Percentiles rank a stretch among this genome's conserved stretches.
Evolutionary conservation across 805 yeast species (phyloP).

Genomic region (Ogataea ganodermae): DNA sequence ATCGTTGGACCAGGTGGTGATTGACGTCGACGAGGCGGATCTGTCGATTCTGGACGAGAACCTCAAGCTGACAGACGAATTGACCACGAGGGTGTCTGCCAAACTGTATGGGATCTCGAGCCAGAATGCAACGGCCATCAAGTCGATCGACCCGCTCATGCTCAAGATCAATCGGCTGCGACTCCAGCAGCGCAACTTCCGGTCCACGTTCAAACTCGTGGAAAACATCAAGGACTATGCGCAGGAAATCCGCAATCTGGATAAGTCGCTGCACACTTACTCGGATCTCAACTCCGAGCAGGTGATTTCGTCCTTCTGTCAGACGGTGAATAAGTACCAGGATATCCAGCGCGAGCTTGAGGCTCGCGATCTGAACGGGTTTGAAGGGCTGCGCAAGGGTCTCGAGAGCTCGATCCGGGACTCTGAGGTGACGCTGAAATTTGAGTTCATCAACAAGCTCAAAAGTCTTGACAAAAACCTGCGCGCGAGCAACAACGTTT

Average conservation of each 20-base stretch:
- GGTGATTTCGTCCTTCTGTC: constrained; percentile 47
- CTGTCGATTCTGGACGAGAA: constrained; percentile 80
- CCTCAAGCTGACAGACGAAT: constrained; percentile 54
- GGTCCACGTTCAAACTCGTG: constrained; percentile 50
- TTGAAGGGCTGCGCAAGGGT: constrained; percentile 67
- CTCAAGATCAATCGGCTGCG: constrained; percentile 59
- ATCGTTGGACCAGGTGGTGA: constrained; percentile 10
- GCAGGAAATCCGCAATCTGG: constrained; percentile 30
- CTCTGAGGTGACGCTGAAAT: constrained; percentile 56
- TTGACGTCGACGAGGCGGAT: constrained; percentile 79
- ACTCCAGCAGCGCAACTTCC: constrained; percentile 56
- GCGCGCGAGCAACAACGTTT: constrained; percentile 36
- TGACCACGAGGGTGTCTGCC: constrained; percentile 55
- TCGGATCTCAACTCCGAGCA: constrained; percentile 32
- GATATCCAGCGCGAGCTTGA: constrained; percentile 17
- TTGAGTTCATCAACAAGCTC: constrained; percentile 49
- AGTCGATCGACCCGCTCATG: constrained; percentile 70
- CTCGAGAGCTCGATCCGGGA: constrained; percentile 55
- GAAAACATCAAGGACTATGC: constrained; percentile 53
- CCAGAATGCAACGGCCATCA: constrained; percentile 57
- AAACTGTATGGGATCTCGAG: constrained; percentile 56
- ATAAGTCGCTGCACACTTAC: constrained; percentile 36
- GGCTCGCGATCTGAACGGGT: constrained; percentile 43
- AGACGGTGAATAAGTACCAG: constrained; percentile 39
- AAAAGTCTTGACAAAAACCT: constrained; percentile 39